Evolutionary conservation across 2,329 filamentous ascomycete genomes (phyloP).

Genomic region (Colletotrichum orchidophilum): DNA sequence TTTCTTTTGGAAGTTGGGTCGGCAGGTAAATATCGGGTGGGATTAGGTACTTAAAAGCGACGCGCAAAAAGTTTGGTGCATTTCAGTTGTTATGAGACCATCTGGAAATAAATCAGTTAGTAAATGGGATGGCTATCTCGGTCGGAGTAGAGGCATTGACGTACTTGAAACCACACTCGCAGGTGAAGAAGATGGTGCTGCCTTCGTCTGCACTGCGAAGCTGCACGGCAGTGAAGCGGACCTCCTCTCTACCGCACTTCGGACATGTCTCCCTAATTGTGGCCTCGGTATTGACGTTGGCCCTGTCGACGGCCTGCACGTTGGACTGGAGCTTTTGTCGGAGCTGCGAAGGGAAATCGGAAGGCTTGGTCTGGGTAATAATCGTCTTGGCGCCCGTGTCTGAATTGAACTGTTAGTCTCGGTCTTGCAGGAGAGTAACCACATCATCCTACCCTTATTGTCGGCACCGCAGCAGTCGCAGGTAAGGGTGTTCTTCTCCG

Average conservation of each 20-base stretch:
- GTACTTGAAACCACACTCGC: conserved; percentile 87
- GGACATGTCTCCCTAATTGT: conserved; percentile 75
- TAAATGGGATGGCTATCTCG: conserved; percentile 1
- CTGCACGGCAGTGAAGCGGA: conserved; percentile 87
- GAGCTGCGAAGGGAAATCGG: conserved; percentile 89
- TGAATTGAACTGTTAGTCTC: conserved; percentile 42
- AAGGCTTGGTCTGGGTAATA: conserved; percentile 84
- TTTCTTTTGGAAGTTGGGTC: conserved; percentile 15
- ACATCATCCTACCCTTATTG: conserved; percentile 75
- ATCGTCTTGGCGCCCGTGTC: conserved; percentile 81
- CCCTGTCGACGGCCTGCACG: conserved; percentile 81
- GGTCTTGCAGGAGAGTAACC: background rate
- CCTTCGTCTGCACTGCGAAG: conserved; percentile 94
- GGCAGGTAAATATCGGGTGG: conserved; percentile 33
- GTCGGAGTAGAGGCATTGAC: conserved; percentile 41
- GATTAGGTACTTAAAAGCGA: conserved; percentile 31
- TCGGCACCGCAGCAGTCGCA: conserved; percentile 89
- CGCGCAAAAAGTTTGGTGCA: conserved; percentile 31
- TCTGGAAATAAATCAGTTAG: conserved; percentile 44
- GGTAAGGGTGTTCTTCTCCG: conserved; percentile 76
- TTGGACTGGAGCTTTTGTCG: conserved; percentile 85
- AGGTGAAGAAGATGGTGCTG: conserved; percentile 89
- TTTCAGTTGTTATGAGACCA: conserved; percentile 70
- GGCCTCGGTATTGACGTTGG: conserved; percentile 80
- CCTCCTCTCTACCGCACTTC: conserved; percentile 82